Evolutionary conservation across 345 rosid species (phyloP).

Genomic region (Rubroshorea leprosula): DNA sequence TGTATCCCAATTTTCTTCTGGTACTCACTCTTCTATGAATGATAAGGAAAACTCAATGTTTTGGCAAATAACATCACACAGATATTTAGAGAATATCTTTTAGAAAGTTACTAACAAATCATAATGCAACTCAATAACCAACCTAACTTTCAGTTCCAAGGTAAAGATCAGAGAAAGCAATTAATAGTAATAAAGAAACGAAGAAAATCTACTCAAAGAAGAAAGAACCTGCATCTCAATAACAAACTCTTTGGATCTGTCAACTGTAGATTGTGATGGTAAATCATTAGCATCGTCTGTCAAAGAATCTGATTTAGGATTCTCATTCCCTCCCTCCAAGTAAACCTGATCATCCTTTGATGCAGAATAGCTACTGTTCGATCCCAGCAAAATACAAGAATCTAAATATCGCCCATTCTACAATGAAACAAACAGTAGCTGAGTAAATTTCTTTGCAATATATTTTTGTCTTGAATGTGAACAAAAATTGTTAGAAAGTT

Average conservation of each 20-base stretch:
- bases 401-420: conserved; percentile 86
- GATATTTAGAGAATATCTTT: too few species aligned
- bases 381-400: conserved; percentile 80
- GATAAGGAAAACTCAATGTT: too few species aligned
- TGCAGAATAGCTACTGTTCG: conserved; percentile 72
- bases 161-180: too few species aligned
- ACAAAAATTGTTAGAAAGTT: not conserved
- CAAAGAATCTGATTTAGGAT: conserved; percentile 26
- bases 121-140: too few species aligned
- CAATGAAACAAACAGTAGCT: conserved; percentile 17
- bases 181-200: too few species aligned
- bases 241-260: conserved; percentile 52
- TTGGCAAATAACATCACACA: too few species aligned
- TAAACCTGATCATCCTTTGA: conserved; percentile 58
- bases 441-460: conserved; percentile 3
- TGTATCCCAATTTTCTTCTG: too few species aligned
- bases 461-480: not conserved
- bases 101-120: too few species aligned
- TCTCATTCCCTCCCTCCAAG: conserved; percentile 48
- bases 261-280: conserved; percentile 35
- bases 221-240: conserved; percentile 68
- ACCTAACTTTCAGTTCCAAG: too few species aligned
- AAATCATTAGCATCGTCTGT: conserved; percentile 30
- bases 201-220: not conserved
- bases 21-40: too few species aligned